phyloP scores from a whole-genome alignment of 768 basidiomycete species.

The Candolleomyces eurysporus region DNA sequence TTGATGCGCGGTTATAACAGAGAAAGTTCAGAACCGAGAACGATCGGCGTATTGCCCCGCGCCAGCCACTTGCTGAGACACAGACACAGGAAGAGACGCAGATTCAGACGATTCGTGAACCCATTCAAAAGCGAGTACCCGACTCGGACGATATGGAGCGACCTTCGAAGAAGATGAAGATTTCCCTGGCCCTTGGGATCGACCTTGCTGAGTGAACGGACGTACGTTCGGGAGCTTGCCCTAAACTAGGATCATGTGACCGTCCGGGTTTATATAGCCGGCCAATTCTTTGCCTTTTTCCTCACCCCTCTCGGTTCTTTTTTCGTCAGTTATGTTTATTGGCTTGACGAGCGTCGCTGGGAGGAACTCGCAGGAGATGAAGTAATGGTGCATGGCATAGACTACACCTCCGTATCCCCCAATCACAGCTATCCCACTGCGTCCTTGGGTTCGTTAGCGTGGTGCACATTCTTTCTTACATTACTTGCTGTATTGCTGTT shows the following conservation, averaged over 20 bases:
- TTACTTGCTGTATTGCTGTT: constrained; percentile 9
- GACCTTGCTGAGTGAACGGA: constrained; percentile 65
- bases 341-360: constrained; percentile 27
- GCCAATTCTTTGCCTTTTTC: neutral
- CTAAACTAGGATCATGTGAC: constrained; percentile 8
- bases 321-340: constrained; percentile 41
- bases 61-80: constrained; percentile 16
- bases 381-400: constrained; percentile 85
- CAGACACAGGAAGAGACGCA: constrained; percentile 40
- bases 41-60: neutral
- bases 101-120: neutral
- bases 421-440: constrained; percentile 49
- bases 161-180: constrained; percentile 62
- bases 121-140: constrained; percentile 31
- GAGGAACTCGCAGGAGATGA: constrained; percentile 88
- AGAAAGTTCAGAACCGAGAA: constrained; percentile 15
- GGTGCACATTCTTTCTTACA: constrained; percentile 61
- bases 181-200: constrained; percentile 66
- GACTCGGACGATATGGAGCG: constrained; percentile 22
- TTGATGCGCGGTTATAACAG: neutral
- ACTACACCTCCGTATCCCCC: constrained; percentile 88
- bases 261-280: neutral
- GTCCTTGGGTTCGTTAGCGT: constrained; percentile 74
- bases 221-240: constrained; percentile 5
- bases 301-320: constrained; percentile 44